Percentiles rank a stretch among this genome's conserved stretches.
These are phyloP conservation scores for Fusarium sp. DNA, from an alignment of 2,329 filamentous ascomycete genomes.

Conservation along the genomic window DNA sequence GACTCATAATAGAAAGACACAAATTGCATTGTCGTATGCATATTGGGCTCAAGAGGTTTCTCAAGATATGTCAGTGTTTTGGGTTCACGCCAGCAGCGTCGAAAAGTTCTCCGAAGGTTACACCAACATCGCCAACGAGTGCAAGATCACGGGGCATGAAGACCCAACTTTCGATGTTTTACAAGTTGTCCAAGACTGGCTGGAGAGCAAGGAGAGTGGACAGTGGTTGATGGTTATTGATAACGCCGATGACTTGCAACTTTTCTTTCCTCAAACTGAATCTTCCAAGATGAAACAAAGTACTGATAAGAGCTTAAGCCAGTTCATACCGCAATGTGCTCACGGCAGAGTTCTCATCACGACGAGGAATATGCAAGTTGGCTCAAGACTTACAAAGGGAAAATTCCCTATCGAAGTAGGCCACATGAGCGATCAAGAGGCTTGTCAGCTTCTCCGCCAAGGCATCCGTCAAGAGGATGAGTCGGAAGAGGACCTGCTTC, in stretches of 20 bases:
- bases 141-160: conserved; percentile 39
- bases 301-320: rapidly evolving
- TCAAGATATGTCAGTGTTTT: conserved; percentile 42
- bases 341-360: conserved; percentile 46
- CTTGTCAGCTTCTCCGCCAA: conserved; percentile 34
- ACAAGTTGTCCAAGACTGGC: conserved; percentile 43
- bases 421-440: conserved; percentile 42
- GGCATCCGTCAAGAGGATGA: conserved; percentile 16
- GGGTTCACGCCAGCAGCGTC: conserved; percentile 44
- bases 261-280: conserved; percentile 4
- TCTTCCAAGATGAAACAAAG: rapidly evolving
- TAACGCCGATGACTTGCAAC: conserved; percentile 32
- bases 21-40: conserved; percentile 29
- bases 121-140: conserved; percentile 42
- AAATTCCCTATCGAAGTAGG: conserved; percentile 35
- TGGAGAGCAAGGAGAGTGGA: conserved; percentile 21
- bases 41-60: conserved; percentile 7
- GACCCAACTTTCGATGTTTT: conserved; percentile 36
- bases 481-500: neutral
- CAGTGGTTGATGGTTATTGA: conserved; percentile 33
- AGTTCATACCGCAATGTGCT: conserved; percentile 40
- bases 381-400: conserved; percentile 34
- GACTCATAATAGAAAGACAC: conserved; percentile 9
- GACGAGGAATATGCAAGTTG: conserved; percentile 46
- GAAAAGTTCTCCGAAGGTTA: conserved; percentile 46